A percentile compares a stretch with the other conserved stretches of the same genome.
phyloP scores from a whole-genome alignment of 495 filamentous ascomycete genomes.

The Podospora australis region DNA sequence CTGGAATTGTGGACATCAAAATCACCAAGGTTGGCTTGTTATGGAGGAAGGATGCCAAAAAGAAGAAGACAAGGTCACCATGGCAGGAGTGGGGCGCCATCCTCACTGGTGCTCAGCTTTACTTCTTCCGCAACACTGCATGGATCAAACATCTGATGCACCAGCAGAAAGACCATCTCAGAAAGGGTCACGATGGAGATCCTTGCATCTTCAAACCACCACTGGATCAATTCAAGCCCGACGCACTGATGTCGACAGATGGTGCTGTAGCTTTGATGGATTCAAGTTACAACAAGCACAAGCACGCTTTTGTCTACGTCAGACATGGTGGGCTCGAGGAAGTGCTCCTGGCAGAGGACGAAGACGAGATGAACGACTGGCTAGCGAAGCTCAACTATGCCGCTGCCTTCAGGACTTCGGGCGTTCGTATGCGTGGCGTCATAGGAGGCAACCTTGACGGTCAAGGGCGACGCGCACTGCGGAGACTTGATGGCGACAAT shows the following conservation, averaged over 20 bases:
- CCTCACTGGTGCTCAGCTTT: conserved; percentile 88
- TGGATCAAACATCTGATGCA: conserved; percentile 91
- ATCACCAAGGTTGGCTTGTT: conserved; percentile 92
- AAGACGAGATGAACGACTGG: conserved; percentile 95
- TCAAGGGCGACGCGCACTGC: conserved; percentile 65
- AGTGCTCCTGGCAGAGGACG: conserved; percentile 80
- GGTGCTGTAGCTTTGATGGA: conserved; percentile 87
- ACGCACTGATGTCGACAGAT: conserved; percentile 84
- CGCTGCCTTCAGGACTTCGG: conserved; percentile 83
- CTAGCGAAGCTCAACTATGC: conserved; percentile 94
- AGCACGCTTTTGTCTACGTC: conserved; percentile 87
- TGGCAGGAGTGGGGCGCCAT: conserved; percentile 99
- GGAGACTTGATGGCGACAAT: conserved; percentile 54
- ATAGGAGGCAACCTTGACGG: conserved; percentile 82
- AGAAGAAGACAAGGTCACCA: conserved; percentile 87
- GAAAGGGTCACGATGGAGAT: conserved; percentile 54
- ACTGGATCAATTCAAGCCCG: conserved; percentile 84
- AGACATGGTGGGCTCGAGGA: conserved; percentile 87
- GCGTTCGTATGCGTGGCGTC: conserved; percentile 84
- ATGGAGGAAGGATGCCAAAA: conserved; percentile 93
- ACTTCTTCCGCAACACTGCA: conserved; percentile 85
- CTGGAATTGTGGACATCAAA: conserved; percentile 94
- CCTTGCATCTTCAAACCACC: conserved; percentile 86
- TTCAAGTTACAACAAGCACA: conserved; percentile 86
- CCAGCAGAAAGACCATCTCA: conserved; percentile 75